Conservation (phyloP, 495 filamentous ascomycete species). For the Penicillium desertorum region DNA sequence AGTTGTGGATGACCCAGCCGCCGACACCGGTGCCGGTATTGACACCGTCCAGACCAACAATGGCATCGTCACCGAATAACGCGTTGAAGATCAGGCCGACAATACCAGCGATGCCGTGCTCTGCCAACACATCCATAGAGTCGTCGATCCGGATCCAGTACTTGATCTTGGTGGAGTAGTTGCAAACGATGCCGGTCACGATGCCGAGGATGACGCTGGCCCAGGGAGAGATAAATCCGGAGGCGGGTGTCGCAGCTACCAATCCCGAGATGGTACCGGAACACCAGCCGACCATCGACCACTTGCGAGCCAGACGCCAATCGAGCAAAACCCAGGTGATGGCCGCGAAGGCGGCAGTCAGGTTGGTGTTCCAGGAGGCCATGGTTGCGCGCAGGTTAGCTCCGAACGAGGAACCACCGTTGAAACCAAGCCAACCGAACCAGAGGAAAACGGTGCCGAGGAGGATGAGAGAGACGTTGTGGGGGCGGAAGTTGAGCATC, state of each 20-base stretch:
- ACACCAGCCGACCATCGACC: conserved; percentile 99
- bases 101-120: conserved; percentile 94
- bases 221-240: conserved; percentile 87
- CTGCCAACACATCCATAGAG: conserved; percentile 96
- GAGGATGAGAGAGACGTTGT: conserved; percentile 97
- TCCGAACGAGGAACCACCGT: conserved; percentile 95
- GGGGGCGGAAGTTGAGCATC: conserved; percentile 94
- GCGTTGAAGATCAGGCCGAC: conserved; percentile 91
- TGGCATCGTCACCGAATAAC: conserved; percentile 81
- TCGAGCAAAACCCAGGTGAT: conserved; percentile 92
- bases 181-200: conserved; percentile 80
- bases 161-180: conserved; percentile 96
- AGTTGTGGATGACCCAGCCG: conserved; percentile 89
- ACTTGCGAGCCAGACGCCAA: conserved; percentile 92
- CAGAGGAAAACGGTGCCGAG: conserved; percentile 94
- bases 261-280: conserved; percentile 89
- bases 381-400: conserved; percentile 92
- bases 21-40: conserved; percentile 71
- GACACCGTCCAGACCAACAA: conserved; percentile 92
- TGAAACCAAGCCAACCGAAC: conserved; percentile 99
- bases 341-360: conserved; percentile 85
- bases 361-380: conserved; percentile 96
- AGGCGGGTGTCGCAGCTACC: conserved; percentile 88
- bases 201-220: conserved; percentile 83
- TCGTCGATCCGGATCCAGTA: conserved; percentile 95